Evolutionary conservation across 2,329 filamentous ascomycete genomes (phyloP), one percentile per base, ranked within the genome.

Genomic region (Cladophialophora chaetospira): DNA sequence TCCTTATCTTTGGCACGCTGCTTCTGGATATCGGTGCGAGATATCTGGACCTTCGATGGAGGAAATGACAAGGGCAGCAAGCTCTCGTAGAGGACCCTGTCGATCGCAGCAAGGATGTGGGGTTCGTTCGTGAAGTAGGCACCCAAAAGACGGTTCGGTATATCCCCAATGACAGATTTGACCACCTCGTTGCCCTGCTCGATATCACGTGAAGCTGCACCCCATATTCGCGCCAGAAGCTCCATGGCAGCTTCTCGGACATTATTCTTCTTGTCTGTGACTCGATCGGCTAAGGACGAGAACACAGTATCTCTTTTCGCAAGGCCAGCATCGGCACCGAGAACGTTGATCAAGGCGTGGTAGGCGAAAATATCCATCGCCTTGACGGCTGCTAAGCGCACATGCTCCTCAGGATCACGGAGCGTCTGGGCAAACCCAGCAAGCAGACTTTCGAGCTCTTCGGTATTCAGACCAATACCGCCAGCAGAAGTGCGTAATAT

Each of bases 401-500:
- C 94, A 68, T 88, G 92, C 67, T 99, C 94, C 68, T 99, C 94
- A 31, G 82, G 84, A 70, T 99, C 94, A 17, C 86, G 86, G 9
- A 97, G 81, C 75, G 93, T 91, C 57, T 91, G 89, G 1, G 85
- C 84, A 17, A 97, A 78, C 6, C 84, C 84, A 58, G 83, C 82
- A 44, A 97, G 82, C 33, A 97, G 81, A 43, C 82, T 79, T 48
- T 81, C 80, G 70, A 96, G 91, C 63, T 97, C 93, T 55, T 89
- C 87, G 5, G 88, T 82, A 67, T 89, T 92, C 36, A 97, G 78
- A 0, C 93, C 93, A 63, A 94, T 93, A 21, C 90, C 90, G 44
- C 93, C 93, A 21, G 91, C 93, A 21, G 89, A 93, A 0, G 94
- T 97, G n/a, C 88, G 83, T 6, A 99, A 75, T 53, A 99, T 96